phyloP scores from a whole-genome alignment of 208 protist genomes.

The Trypanosoma lewisi region DNA sequence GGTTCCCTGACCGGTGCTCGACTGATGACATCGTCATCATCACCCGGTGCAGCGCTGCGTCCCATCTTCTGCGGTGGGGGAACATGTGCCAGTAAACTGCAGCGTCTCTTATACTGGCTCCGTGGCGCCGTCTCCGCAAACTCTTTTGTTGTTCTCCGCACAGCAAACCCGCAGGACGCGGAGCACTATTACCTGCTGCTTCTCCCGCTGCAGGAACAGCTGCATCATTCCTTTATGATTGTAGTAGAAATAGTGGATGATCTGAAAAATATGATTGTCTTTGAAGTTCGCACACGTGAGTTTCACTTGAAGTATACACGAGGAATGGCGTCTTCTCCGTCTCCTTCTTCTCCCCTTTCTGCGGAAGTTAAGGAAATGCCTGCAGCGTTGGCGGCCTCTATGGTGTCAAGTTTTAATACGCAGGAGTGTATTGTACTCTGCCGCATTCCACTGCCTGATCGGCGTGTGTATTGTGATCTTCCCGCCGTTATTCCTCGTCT shows the following conservation, averaged over 20 bases:
- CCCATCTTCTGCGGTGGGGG: background rate
- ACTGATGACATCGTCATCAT: background rate
- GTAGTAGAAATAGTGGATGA: background rate
- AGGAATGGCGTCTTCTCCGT: background rate
- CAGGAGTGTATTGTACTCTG: constrained; percentile 16
- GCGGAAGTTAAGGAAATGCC: background rate
- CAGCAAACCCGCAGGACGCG: constrained; percentile 10
- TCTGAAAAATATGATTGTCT: constrained; percentile 2
- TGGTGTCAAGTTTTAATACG: background rate
- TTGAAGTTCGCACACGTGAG: constrained; percentile 10
- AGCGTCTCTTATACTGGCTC: background rate
- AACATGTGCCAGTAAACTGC: background rate
- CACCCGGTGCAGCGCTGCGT: background rate
- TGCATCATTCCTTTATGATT: constrained; percentile 11
- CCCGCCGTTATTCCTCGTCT: constrained; percentile 58
- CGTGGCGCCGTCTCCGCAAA: background rate
- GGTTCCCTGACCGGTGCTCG: background rate
- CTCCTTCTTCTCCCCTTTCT: background rate
- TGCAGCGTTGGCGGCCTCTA: background rate
- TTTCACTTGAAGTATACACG: background rate
- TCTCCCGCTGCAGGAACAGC: constrained; percentile 6
- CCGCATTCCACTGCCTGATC: constrained; percentile 64
- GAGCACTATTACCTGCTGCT: constrained; percentile 11
- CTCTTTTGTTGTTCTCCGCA: constrained; percentile 12
- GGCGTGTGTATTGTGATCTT: constrained; percentile 60